A percentile compares a stretch with the other conserved stretches of the same genome.
phyloP scores from a whole-genome alignment of 192 early-diverging fungal species.

The Entomortierella chlamydospora region DNA sequence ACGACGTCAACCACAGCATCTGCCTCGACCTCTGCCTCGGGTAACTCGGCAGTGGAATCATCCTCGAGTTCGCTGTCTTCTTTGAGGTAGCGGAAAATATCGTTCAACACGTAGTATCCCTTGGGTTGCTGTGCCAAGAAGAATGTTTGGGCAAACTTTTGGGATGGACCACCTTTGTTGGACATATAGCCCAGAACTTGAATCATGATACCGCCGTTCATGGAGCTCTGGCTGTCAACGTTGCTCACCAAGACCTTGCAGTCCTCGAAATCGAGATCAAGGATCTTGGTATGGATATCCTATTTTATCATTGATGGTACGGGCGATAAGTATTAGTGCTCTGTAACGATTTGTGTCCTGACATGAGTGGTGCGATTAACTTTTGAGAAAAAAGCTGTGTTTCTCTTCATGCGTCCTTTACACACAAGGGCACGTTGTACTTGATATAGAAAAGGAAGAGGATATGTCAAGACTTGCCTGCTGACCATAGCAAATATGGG shows the following conservation, averaged over 20 bases:
- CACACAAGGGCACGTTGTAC: no score
- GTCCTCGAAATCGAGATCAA: conserved; percentile 81
- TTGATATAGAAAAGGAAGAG: no score
- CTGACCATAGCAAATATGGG: conserved; percentile 75
- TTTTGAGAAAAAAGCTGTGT: no score
- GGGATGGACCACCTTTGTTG: conserved; percentile 80
- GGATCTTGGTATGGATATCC: conserved; percentile 86
- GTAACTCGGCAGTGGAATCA: conserved; percentile 6
- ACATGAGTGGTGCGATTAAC: no score
- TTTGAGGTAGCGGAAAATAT: conserved; percentile 94
- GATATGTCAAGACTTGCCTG: conserved; percentile 62
- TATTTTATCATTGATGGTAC: conserved; percentile 50
- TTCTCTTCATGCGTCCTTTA: no score
- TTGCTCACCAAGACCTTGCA: conserved; percentile 89
- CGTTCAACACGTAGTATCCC: conserved; percentile 94
- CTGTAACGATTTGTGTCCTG: not conserved
- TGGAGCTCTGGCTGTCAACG: conserved; percentile 85
- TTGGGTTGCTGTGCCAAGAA: conserved; percentile 88
- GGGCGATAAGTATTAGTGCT: not conserved
- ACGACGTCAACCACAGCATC: conserved; percentile 20
- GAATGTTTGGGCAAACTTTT: conserved; percentile 94
- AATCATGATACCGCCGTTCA: conserved; percentile 83
- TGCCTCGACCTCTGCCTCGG: conserved; percentile 16
- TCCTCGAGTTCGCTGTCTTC: conserved; percentile 74
- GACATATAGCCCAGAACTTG: conserved; percentile 95